Evolutionary conservation across 805 yeast genomes (phyloP).

Genomic region (Lipomyces yamadae): DNA sequence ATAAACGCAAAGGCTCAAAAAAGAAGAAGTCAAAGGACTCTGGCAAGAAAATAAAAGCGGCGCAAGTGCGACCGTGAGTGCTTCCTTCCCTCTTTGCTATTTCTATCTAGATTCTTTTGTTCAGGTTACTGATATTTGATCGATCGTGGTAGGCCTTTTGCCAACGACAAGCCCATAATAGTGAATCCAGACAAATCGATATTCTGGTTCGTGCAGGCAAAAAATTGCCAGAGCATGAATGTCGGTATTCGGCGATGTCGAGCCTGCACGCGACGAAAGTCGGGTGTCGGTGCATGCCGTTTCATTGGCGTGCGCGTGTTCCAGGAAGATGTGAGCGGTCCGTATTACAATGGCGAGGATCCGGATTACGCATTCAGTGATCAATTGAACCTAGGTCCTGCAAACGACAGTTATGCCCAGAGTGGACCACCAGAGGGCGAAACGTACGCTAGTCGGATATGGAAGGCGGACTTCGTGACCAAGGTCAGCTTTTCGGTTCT

Average conservation of each 20-base stretch:
- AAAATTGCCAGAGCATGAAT: conserved; percentile 31
- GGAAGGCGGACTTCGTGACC: conserved; percentile 6
- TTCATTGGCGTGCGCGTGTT: conserved; percentile 35
- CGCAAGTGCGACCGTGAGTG: conserved; percentile 16
- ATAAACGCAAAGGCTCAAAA: conserved; percentile 2
- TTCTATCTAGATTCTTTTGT: background rate
- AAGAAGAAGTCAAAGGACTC: conserved; percentile 12
- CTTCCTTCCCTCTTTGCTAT: background rate
- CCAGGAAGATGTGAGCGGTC: conserved; percentile 26
- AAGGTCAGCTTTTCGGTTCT: conserved; percentile 15
- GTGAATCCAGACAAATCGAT: conserved; percentile 26
- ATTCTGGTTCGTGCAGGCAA: conserved; percentile 30
- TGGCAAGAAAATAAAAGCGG: conserved; percentile 1
- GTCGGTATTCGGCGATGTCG: conserved; percentile 32
- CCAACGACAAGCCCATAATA: conserved; percentile 29
- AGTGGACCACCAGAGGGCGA: conserved; percentile 1
- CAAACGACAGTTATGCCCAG: background rate
- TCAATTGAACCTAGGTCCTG: conserved; percentile 4
- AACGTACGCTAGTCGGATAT: background rate
- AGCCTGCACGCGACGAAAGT: conserved; percentile 35
- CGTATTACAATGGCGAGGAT: conserved; percentile 22
- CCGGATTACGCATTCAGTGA: conserved; percentile 32
- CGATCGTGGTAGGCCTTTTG: conserved; percentile 9
- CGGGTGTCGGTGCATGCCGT: conserved; percentile 37
- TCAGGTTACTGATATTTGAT: background rate